These are phyloP conservation scores for Trametes cubensis DNA, from an alignment of 768 basidiomycete genomes.

Conservation along the genomic window DNA sequence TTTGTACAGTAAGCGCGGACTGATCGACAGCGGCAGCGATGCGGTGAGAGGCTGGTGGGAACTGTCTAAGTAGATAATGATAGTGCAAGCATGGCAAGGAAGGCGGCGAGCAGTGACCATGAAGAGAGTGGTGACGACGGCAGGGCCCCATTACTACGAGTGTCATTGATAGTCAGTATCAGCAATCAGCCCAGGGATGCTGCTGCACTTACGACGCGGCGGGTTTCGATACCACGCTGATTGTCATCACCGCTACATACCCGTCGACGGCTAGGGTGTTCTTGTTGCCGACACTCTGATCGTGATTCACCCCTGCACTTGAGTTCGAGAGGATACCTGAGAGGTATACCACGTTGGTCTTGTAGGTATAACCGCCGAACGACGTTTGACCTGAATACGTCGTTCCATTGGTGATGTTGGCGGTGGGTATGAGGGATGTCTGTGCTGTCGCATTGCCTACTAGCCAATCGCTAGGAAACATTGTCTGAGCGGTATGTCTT, in stretches of 20 bases:
- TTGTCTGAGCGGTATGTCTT: background rate
- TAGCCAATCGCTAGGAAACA: constrained; percentile 66
- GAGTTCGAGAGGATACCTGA: constrained; percentile 72
- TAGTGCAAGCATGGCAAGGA: constrained; percentile 13
- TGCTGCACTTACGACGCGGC: constrained; percentile 27
- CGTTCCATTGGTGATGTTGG: constrained; percentile 54
- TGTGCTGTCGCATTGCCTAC: constrained; percentile 77
- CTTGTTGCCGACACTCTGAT: constrained; percentile 50
- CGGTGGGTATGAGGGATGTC: constrained; percentile 44
- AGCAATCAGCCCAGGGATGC: background rate
- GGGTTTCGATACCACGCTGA: constrained; percentile 57
- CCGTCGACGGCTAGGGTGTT: constrained; percentile 75
- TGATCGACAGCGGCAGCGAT: constrained; percentile 11
- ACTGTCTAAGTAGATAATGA: constrained; percentile 23
- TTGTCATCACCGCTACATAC: constrained; percentile 75
- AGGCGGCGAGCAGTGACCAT: constrained; percentile 1
- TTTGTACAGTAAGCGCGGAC: constrained; percentile 15
- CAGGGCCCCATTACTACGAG: constrained; percentile 2
- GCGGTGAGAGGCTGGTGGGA: background rate
- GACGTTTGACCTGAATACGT: constrained; percentile 67
- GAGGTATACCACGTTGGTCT: constrained; percentile 67
- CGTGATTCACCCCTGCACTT: constrained; percentile 72
- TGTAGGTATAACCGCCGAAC: constrained; percentile 70
- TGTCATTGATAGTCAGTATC: background rate
- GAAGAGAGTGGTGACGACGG: background rate